A percentile compares a stretch with the other conserved stretches of the same genome.
Conservation (phyloP, 2,329 filamentous ascomycete species). For the Fusarium sp. region DNA sequence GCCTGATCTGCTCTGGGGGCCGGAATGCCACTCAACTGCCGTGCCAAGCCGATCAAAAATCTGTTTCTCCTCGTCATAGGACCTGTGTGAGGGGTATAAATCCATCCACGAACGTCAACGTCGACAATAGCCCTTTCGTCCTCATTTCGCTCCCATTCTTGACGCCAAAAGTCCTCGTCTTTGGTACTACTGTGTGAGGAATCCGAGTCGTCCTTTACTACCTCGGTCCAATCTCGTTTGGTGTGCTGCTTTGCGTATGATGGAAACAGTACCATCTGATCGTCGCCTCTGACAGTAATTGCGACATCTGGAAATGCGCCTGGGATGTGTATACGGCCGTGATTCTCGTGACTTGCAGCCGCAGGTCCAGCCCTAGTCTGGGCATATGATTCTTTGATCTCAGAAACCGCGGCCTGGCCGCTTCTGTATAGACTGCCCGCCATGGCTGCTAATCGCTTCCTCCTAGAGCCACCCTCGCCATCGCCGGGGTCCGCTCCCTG, state of each 20-base stretch:
- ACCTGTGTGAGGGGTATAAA: conserved; percentile 87
- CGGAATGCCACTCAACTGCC: conserved; percentile 88
- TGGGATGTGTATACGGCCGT: conserved; percentile 65
- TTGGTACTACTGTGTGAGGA: conserved; percentile 59
- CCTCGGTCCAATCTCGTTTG: conserved; percentile 58
- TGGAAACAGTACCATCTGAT: conserved; percentile 95
- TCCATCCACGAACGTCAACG: conserved; percentile 95
- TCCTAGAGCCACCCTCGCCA: conserved; percentile 75
- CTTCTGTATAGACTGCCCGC: conserved; percentile 69
- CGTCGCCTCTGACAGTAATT: conserved; percentile 82
- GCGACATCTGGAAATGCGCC: conserved; percentile 86
- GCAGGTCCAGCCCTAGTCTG: conserved; percentile 60
- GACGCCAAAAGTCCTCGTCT: conserved; percentile 80
- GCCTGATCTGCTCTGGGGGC: conserved; percentile 65
- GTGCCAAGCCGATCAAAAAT: conserved; percentile 85
- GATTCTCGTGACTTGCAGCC: conserved; percentile 48
- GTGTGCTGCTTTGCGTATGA: conserved; percentile 86
- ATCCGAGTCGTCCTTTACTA: conserved; percentile 45
- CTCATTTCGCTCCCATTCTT: conserved; percentile 83
- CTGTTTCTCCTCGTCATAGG: conserved; percentile 90
- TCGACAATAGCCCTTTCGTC: conserved; percentile 89
- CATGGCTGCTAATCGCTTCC: conserved; percentile 80
- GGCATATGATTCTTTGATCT: conserved; percentile 70
- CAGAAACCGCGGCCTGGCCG: conserved; percentile 68
- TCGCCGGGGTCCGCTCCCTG: conserved; percentile 46